Conservation (phyloP, 768 basidiomycete species). For the Boletus edulis region DNA sequence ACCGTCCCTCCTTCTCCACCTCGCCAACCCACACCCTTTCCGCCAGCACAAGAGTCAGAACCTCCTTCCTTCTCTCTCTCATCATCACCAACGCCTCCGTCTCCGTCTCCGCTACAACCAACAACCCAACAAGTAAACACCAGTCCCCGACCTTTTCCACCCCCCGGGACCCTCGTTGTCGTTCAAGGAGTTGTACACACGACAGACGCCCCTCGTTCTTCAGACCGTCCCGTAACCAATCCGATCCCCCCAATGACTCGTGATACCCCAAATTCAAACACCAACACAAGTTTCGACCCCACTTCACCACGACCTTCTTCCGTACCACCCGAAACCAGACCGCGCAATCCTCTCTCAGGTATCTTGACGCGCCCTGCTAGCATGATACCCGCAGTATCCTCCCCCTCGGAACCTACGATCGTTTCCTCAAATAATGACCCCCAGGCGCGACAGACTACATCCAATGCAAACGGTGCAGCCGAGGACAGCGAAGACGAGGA, state of each 20-base stretch:
- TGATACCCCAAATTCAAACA: slow-evolving; percentile 3
- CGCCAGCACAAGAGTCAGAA: slow-evolving; percentile 12
- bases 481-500: slow-evolving; percentile 19
- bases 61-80: slow-evolving; percentile 11
- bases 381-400: slow-evolving; percentile 25
- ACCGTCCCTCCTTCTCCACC: slow-evolving; percentile 5
- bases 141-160: slow-evolving; percentile 53
- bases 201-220: slow-evolving; percentile 53
- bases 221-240: slow-evolving; percentile 21
- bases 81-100: slow-evolving; percentile 10
- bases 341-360: slow-evolving; percentile 35
- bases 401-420: slow-evolving; percentile 5
- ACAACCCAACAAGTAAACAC: slow-evolving; percentile 19
- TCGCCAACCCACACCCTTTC: slow-evolving; percentile 10
- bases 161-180: slow-evolving; percentile 76
- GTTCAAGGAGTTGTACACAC: slow-evolving; percentile 84
- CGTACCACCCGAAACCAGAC: slow-evolving; percentile 28
- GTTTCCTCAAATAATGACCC: slow-evolving; percentile 2
- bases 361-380: slow-evolving; percentile 39
- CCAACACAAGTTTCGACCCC: slow-evolving; percentile 5
- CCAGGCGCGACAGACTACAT: slow-evolving; percentile 1
- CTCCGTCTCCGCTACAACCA: slow-evolving; percentile 23
- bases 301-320: slow-evolving; percentile 18
- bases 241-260: slow-evolving; percentile 4
- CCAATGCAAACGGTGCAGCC: background rate